Conservation (phyloP, 2,329 filamentous ascomycete species). For the Incumbomyces delicatus region DNA sequence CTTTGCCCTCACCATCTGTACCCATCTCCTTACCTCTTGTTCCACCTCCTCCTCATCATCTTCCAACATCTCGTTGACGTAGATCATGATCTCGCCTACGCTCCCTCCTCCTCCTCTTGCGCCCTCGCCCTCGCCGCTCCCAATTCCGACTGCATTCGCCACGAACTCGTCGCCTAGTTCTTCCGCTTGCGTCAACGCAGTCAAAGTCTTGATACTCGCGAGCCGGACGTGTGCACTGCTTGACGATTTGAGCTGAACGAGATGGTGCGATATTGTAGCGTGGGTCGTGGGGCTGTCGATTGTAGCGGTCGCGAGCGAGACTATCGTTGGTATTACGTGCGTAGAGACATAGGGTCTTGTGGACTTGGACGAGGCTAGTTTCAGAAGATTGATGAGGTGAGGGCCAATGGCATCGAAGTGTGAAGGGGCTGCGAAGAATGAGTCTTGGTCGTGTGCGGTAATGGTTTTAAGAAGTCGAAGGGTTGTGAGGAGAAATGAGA, state of each 20-base stretch:
- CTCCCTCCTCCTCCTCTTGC: slow-evolving; percentile 14
- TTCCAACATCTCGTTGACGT: slow-evolving; percentile 90
- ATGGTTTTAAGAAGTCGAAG: slow-evolving; percentile 7
- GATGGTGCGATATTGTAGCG: slow-evolving; percentile 70
- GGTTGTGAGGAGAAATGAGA: slow-evolving; percentile 15
- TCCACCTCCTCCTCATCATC: slow-evolving; percentile 94
- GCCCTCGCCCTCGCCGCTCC: slow-evolving; percentile 9
- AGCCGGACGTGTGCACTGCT: slow-evolving; percentile 63
- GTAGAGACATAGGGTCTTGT: slow-evolving; percentile 51
- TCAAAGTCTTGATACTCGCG: slow-evolving; percentile 72
- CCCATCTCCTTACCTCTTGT: slow-evolving; percentile 80
- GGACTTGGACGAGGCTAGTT: slow-evolving; percentile 29
- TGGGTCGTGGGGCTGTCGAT: slow-evolving; percentile 66
- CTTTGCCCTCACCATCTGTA: slow-evolving; percentile 77
- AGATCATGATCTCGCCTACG: slow-evolving; percentile 72
- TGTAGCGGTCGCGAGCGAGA: slow-evolving; percentile 50
- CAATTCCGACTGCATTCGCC: slow-evolving; percentile 29
- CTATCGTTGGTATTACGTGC: slow-evolving; percentile 29
- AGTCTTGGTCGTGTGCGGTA: slow-evolving; percentile 18
- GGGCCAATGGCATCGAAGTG: slow-evolving; percentile 68
- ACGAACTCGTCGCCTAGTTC: slow-evolving; percentile 89
- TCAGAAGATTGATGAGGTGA: slow-evolving; percentile 61
- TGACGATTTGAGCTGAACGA: slow-evolving; percentile 66
- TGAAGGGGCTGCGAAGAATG: slow-evolving; percentile 47
- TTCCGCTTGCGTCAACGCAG: slow-evolving; percentile 56